Percentiles rank a stretch among this genome's conserved stretches.
Conservation (phyloP, 2,329 filamentous ascomycete species). For the Colletotrichum eremochloae region DNA sequence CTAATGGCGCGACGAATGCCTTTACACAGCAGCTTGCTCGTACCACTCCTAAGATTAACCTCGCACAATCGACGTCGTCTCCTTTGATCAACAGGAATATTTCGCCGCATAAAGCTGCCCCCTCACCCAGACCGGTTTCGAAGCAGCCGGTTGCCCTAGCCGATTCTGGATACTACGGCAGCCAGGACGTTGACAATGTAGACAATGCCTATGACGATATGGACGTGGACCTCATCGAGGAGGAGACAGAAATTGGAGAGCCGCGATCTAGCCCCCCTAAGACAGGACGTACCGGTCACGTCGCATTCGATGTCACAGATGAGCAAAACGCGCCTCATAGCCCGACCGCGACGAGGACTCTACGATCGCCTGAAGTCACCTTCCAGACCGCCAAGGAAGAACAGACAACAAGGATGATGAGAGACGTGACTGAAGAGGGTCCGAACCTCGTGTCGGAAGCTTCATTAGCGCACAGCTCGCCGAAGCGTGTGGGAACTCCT, state of each 20-base stretch:
- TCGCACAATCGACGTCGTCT: constrained; percentile 61
- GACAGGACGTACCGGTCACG: constrained; percentile 33
- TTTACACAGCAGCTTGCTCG: constrained; percentile 64
- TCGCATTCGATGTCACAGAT: constrained; percentile 37
- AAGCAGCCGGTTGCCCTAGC: constrained; percentile 54
- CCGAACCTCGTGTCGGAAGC: constrained; percentile 38
- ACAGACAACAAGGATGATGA: constrained; percentile 50
- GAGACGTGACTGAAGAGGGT: constrained; percentile 38
- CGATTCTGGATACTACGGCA: constrained; percentile 82
- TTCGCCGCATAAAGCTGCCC: constrained; percentile 51
- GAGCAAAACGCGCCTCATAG: constrained; percentile 41
- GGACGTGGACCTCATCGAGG: constrained; percentile 49
- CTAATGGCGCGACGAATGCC: constrained; percentile 66
- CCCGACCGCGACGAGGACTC: constrained; percentile 41
- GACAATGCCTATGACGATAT: constrained; percentile 60
- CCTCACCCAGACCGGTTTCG: constrained; percentile 51
- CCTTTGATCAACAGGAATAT: constrained; percentile 52
- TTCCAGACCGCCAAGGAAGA: constrained; percentile 62
- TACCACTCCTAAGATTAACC: constrained; percentile 69
- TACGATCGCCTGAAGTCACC: constrained; percentile 53
- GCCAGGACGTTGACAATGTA: constrained; percentile 57
- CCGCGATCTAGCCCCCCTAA: constrained; percentile 35
- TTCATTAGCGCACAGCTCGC: constrained; percentile 43
- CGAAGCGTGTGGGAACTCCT: constrained; percentile 17
- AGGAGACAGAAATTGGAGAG: constrained; percentile 44